Evolutionary conservation across 208 protist genomes (phyloP).

Genomic region (Leishmania tarentolae): DNA sequence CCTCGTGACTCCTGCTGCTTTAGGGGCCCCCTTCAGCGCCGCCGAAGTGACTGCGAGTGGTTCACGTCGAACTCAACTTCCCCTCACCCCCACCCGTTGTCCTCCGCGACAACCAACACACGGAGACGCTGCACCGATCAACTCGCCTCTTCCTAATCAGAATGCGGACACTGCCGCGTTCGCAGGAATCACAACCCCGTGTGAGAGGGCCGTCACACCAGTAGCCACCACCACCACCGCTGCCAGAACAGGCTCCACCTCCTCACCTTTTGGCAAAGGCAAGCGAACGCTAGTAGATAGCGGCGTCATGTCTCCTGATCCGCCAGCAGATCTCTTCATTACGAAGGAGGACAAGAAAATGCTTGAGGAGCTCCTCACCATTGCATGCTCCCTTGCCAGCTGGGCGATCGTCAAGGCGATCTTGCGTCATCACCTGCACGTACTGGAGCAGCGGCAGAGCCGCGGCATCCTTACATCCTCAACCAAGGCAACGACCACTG

Average conservation of each 20-base stretch:
- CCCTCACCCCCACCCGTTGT: background rate
- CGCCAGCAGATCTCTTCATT: conserved; percentile 11
- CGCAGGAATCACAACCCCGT: background rate
- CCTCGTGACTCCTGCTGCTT: background rate
- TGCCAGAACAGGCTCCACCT: background rate
- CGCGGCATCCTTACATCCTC: background rate
- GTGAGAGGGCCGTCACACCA: conserved; percentile 1
- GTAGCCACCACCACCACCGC: background rate
- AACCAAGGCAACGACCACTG: background rate
- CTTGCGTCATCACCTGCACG: conserved; percentile 51
- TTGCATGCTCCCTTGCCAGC: conserved; percentile 58
- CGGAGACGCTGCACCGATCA: background rate
- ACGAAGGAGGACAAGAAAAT: conserved; percentile 37
- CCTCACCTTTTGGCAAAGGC: conserved; percentile 15
- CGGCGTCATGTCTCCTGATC: conserved; percentile 14
- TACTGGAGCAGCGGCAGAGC: conserved; percentile 16
- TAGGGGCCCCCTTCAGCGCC: background rate
- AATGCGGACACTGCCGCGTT: background rate
- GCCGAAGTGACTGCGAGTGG: background rate
- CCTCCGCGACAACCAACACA: background rate
- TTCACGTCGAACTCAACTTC: background rate
- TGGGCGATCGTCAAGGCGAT: conserved; percentile 71
- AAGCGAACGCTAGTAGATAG: conserved; percentile 19
- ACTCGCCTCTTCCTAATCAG: background rate
- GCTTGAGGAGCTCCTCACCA: conserved; percentile 52